These are phyloP conservation scores for Gracilaria gracilis DNA, from an alignment of 23 red algal species.

Conservation along the genomic window DNA sequence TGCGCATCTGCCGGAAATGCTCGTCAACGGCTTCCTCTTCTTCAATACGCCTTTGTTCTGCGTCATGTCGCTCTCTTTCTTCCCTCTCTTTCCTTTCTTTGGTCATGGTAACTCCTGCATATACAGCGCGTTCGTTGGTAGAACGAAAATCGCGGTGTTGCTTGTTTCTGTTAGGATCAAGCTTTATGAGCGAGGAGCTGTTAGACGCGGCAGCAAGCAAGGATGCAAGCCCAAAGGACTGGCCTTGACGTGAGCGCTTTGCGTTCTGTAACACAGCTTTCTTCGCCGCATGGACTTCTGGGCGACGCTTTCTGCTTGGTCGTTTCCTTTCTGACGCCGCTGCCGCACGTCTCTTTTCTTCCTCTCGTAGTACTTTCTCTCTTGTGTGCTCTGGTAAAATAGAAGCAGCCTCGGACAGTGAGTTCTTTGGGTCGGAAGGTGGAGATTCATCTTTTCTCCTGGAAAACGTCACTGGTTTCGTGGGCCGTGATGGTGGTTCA, in stretches of 20 bases:
- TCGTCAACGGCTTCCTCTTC: conserved; percentile 12
- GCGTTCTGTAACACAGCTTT: conserved; percentile 27
- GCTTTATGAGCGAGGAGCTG: conserved; percentile 2
- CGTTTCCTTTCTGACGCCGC: conserved; percentile 37
- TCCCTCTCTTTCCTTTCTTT: conserved; percentile 36
- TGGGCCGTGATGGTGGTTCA: not conserved
- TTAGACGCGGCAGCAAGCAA: not conserved
- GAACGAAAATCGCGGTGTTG: conserved; percentile 17
- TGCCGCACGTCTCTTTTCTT: conserved; percentile 31
- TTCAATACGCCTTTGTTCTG: conserved; percentile 11
- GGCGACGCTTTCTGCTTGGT: conserved; percentile 20
- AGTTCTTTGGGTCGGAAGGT: conserved; percentile 9
- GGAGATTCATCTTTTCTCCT: not conserved
- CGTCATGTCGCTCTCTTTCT: conserved; percentile 20
- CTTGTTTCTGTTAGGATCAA: conserved; percentile 30
- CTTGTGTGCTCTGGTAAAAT: conserved; percentile 28
- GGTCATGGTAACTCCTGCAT: conserved; percentile 43
- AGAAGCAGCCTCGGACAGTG: not conserved
- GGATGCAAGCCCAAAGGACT: conserved; percentile 17
- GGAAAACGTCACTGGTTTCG: not conserved
- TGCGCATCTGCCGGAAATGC: conserved; percentile 32
- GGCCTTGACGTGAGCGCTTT: conserved; percentile 20
- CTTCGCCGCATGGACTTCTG: not conserved
- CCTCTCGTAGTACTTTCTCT: conserved; percentile 23
- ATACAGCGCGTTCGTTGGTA: conserved; percentile 15